These are phyloP conservation scores for Phytopythium cucurbitacearum DNA, from an alignment of 352 stramenopile genomes.

Conservation along the genomic window DNA sequence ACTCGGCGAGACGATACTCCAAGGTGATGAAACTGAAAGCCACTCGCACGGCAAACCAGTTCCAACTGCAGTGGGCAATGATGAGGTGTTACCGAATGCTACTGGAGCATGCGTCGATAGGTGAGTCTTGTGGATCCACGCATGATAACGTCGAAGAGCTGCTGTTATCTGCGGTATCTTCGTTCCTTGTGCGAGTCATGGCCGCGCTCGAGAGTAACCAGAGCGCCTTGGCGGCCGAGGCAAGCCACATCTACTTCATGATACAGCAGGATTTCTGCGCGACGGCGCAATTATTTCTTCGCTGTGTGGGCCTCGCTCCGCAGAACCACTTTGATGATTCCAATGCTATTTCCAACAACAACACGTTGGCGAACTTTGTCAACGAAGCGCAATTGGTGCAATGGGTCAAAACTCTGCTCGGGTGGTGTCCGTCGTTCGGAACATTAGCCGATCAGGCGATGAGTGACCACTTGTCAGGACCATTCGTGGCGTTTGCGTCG, in stretches of 20 bases:
- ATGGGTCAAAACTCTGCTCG: conserved; percentile 19
- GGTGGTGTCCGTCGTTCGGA: conserved; percentile 42
- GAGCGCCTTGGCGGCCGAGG: conserved; percentile 4
- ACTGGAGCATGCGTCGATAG: conserved; percentile 20
- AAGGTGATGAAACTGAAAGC: conserved; percentile 6
- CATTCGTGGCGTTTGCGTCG: conserved; percentile 23
- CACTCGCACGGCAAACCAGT: conserved; percentile 15
- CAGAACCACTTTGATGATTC: conserved; percentile 2
- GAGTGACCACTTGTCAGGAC: conserved; percentile 13
- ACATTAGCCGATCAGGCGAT: conserved; percentile 24
- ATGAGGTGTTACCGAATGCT: conserved; percentile 49
- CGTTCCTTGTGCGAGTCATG: conserved; percentile 26
- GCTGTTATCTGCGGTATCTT: conserved; percentile 11
- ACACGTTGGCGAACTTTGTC: background rate
- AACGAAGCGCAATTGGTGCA: background rate
- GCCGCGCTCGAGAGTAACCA: conserved; percentile 7
- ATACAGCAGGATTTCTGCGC: conserved; percentile 63
- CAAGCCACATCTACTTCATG: conserved; percentile 40
- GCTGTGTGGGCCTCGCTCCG: background rate
- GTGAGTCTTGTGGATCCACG: conserved; percentile 8
- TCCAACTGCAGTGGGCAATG: conserved; percentile 54
- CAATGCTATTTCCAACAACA: background rate
- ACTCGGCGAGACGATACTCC: conserved; percentile 4
- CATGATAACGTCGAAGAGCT: background rate
- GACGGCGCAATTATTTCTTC: conserved; percentile 7